These are phyloP conservation scores for Nitzschia putrida DNA, from an alignment of 108 stramenopile genomes.

Conservation along the genomic window DNA sequence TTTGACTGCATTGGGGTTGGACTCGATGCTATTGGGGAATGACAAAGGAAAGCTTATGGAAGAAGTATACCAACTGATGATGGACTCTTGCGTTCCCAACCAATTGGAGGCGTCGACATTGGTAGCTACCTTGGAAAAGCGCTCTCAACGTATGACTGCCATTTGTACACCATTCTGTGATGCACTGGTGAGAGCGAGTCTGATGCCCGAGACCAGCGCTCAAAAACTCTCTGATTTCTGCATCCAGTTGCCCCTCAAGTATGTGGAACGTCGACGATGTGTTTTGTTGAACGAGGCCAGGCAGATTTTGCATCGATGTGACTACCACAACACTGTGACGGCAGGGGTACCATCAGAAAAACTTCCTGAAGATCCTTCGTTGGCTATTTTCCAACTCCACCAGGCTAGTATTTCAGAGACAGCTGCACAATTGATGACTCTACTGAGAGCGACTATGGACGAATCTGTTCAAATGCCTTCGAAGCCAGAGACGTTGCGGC, in stretches of 20 bases:
- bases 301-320: slow-evolving; percentile 62
- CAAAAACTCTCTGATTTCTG: slow-evolving; percentile 28
- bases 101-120: slow-evolving; percentile 29
- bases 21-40: slow-evolving; percentile 45
- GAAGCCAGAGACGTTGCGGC: slow-evolving; percentile 39
- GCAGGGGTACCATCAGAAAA: slow-evolving; percentile 54
- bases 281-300: slow-evolving; percentile 61
- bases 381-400: slow-evolving; percentile 63
- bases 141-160: slow-evolving; percentile 25
- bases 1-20: slow-evolving; percentile 51
- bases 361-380: slow-evolving; percentile 25
- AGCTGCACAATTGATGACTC: slow-evolving; percentile 54
- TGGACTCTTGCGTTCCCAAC: slow-evolving; percentile 53
- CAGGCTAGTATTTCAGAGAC: slow-evolving; percentile 67
- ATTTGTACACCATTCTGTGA: slow-evolving; percentile 54
- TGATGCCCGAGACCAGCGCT: slow-evolving; percentile 23
- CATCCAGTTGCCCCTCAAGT: slow-evolving; percentile 50
- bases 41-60: slow-evolving; percentile 57
- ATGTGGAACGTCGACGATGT: slow-evolving; percentile 65
- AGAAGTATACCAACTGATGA: slow-evolving; percentile 47
- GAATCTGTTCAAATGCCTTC: slow-evolving; percentile 48
- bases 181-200: slow-evolving; percentile 36
- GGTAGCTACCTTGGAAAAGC: slow-evolving; percentile 1
- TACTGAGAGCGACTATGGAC: slow-evolving; percentile 69
- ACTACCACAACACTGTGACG: slow-evolving; percentile 78